phyloP scores from a whole-genome alignment of 2,329 filamentous ascomycete genomes.

The Talaromyces verruculosus region DNA sequence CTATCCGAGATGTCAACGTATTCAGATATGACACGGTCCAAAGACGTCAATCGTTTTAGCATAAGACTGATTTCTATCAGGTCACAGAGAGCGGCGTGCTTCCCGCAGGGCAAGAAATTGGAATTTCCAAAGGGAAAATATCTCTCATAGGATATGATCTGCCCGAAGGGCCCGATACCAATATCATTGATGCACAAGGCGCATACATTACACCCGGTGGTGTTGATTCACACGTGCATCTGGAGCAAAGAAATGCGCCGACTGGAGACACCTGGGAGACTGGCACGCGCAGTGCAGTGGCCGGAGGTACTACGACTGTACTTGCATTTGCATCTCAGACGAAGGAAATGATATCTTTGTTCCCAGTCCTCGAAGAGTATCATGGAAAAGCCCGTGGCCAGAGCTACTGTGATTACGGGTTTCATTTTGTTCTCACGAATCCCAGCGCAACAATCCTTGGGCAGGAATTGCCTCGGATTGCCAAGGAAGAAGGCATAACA shows the following conservation, averaged over 20 bases:
- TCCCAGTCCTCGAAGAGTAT: neutral
- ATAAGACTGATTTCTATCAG: conserved; percentile 12
- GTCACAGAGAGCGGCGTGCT: conserved; percentile 21
- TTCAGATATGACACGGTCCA: too few relatives aligned
- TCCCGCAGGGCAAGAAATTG: conserved; percentile 21
- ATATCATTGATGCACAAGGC: conserved; percentile 41
- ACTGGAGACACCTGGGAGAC: conserved; percentile 50
- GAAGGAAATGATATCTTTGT: neutral
- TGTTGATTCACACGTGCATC: conserved; percentile 51
- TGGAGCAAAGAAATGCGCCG: conserved; percentile 39
- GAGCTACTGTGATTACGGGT: conserved; percentile 58
- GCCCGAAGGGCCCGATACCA: conserved; percentile 14
- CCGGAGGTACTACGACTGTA: conserved; percentile 58
- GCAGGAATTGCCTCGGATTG: conserved; percentile 41
- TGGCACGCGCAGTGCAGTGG: conserved; percentile 57
- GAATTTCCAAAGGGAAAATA: conserved; percentile 19
- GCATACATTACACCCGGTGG: conserved; percentile 50
- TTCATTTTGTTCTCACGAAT: conserved; percentile 47
- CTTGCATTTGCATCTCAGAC: neutral
- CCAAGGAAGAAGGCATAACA: conserved; percentile 42
- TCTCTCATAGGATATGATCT: conserved; percentile 19
- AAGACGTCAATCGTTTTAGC: neutral
- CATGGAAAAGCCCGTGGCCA: conserved; percentile 46
- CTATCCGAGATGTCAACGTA: neutral
- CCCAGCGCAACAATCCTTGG: conserved; percentile 34